Evolutionary conservation across 1,139 yeast species (phyloP).

Genomic region (Kodamaea sp.): DNA sequence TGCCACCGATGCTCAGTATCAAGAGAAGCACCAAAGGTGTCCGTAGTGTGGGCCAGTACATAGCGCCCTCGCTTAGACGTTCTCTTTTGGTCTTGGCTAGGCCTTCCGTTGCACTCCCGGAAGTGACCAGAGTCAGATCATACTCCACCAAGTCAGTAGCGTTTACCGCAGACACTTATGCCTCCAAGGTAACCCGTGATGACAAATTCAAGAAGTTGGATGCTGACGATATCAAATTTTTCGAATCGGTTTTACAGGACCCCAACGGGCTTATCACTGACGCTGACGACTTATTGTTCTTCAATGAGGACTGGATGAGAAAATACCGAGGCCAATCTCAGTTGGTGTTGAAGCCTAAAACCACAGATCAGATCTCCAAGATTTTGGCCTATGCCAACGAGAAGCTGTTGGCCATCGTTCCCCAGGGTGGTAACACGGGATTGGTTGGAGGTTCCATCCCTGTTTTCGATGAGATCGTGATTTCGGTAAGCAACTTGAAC

Average conservation of each 20-base stretch:
- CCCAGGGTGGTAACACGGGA: slow-evolving; percentile 98
- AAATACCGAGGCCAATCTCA: slow-evolving; percentile 87
- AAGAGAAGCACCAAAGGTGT: slow-evolving; percentile 5
- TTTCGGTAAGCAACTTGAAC: slow-evolving; percentile 72
- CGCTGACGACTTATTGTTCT: slow-evolving; percentile 65
- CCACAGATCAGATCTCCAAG: slow-evolving; percentile 73
- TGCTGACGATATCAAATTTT: slow-evolving; percentile 59
- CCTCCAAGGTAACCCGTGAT: slow-evolving; percentile 52
- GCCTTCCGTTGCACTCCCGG: neutral
- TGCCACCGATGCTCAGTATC: slow-evolving; percentile 6
- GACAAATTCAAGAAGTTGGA: slow-evolving; percentile 48
- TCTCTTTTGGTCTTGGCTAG: neutral
- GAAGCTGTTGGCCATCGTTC: slow-evolving; percentile 79
- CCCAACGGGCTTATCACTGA: slow-evolving; percentile 51
- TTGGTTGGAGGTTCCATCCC: slow-evolving; percentile 95
- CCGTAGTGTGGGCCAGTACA: slow-evolving; percentile 3
- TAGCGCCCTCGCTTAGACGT: neutral
- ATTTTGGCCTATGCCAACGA: slow-evolving; percentile 84
- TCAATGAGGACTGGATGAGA: slow-evolving; percentile 95
- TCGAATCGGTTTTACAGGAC: slow-evolving; percentile 57
- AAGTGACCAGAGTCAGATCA: neutral
- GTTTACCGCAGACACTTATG: slow-evolving; percentile 65
- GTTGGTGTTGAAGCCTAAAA: slow-evolving; percentile 81
- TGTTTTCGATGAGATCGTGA: slow-evolving; percentile 83
- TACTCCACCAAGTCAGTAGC: slow-evolving; percentile 48